Percentiles rank a stretch among this genome's conserved stretches.
Evolutionary conservation across 1,284 basidiomycete genomes (phyloP).

Genomic region (Boletus coffeatus): DNA sequence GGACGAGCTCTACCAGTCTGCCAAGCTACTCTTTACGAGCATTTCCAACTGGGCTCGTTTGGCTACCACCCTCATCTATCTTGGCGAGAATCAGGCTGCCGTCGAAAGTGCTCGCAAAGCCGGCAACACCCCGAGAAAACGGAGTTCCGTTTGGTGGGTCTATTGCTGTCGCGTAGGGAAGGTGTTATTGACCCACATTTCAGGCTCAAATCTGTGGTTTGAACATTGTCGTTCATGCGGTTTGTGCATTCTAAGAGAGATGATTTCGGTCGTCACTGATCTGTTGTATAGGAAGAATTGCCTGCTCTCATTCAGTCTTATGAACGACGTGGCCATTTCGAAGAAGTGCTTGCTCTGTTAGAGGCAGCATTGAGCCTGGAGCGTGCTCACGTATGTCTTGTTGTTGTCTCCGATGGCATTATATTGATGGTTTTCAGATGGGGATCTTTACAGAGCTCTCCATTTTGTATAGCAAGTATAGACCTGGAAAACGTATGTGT

Average conservation of each 20-base stretch:
- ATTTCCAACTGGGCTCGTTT: conserved; percentile 99
- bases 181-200: conserved; percentile 6
- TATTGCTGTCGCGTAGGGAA: background rate
- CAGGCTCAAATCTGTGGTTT: conserved; percentile 97
- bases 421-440: conserved; percentile 48
- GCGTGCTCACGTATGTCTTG: conserved; percentile 78
- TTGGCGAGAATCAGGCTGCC: conserved; percentile 96
- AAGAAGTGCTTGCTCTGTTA: conserved; percentile 87
- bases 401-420: background rate
- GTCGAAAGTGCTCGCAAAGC: conserved; percentile 99
- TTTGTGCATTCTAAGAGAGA: conserved; percentile 33
- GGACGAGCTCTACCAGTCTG: conserved; percentile 96
- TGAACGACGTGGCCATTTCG: conserved; percentile 90
- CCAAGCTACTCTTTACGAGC: conserved; percentile 92
- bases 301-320: conserved; percentile 79
- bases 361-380: conserved; percentile 96
- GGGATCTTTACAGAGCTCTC: conserved; percentile 93
- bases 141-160: conserved; percentile 82
- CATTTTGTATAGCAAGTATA: conserved; percentile 96
- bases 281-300: conserved; percentile 72
- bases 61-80: conserved; percentile 97
- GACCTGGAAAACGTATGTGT: conserved; percentile 80
- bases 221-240: conserved; percentile 90
- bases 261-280: conserved; percentile 4
- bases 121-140: conserved; percentile 96